These are phyloP conservation scores for Mycena olivaceomarginata DNA, from an alignment of 768 basidiomycete genomes.

Conservation along the genomic window DNA sequence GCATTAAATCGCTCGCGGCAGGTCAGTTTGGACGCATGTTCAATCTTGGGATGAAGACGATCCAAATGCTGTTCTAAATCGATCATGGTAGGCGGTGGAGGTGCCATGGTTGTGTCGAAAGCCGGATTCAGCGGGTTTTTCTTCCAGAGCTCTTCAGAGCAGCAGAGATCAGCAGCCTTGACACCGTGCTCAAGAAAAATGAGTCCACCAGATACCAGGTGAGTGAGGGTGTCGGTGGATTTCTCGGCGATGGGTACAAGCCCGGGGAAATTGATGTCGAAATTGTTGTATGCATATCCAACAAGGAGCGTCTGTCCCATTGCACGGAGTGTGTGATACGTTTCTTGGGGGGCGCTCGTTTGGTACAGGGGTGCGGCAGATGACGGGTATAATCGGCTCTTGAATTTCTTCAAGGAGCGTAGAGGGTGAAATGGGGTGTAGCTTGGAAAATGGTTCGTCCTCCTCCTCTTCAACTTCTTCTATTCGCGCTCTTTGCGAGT, in stretches of 20 bases:
- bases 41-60: conserved; percentile 44
- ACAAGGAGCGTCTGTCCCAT: too few relatives aligned
- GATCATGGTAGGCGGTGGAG: conserved; percentile 30
- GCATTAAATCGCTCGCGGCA: conserved; percentile 49
- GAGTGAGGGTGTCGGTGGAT: conserved; percentile 47
- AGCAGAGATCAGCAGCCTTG: conserved; percentile 52
- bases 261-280: too few relatives aligned
- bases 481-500: too few relatives aligned
- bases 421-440: too few relatives aligned
- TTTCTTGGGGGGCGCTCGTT: too few relatives aligned
- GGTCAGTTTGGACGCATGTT: conserved; percentile 42
- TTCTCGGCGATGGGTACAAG: conserved; percentile 56
- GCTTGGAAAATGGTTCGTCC: too few relatives aligned
- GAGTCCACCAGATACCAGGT: conserved; percentile 57
- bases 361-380: too few relatives aligned
- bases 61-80: conserved; percentile 45
- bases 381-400: too few relatives aligned
- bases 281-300: too few relatives aligned
- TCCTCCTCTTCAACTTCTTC: too few relatives aligned
- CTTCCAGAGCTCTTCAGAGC: conserved; percentile 57
- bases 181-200: conserved; percentile 52
- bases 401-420: too few relatives aligned
- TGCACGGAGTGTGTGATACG: too few relatives aligned
- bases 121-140: conserved; percentile 48
- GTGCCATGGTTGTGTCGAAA: conserved; percentile 12